Evolutionary conservation across 2,329 filamentous ascomycete species (phyloP), one percentile per base, ranked within the genome.

Genomic region (Erysiphe neolycopersici): DNA sequence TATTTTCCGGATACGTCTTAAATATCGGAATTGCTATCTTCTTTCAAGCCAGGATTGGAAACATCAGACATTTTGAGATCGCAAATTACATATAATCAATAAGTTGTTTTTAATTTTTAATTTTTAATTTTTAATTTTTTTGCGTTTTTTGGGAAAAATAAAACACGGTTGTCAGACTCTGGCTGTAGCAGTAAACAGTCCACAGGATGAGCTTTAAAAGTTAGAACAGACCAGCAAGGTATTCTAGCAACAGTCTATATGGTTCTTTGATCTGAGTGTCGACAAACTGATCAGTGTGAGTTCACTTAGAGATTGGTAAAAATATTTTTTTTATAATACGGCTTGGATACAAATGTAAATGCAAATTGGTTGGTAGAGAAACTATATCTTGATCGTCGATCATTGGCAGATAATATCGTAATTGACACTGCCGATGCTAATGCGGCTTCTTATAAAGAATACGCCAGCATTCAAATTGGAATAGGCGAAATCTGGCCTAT

Each of bases 201-300:
- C 39, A 41, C 39, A 41, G 29, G 19, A 32, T 41, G 39, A 31
- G 39, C 39, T 32, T n/a, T 41, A 30, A 33, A 31, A 5, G 39
- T 39, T 10, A 35, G 32, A 36, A 36, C 37, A 41, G 39, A 41
- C 39, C 39, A 32, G 39, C 39, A 18, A 33, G 22, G 26, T 31
- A 41, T 41, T 41, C 26, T 11, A 41, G 38, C 38, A 14, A 17
- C 31, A 41, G 38, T 41, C 38, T 31, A 41, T 17, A 41, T 11
- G n/a, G 38, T 41, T 29, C 18, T 41, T n/a, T 41, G 38, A 41
- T 41, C 38, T 41, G 26, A 29, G 38, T 41, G 38, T 41, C 8
- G 3, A 41, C 26, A n/a, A 41, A 41, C 39, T 41, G 39, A 41
- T 31, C 39, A 41, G 39, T 41, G 39, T 41, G 29, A 41, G n/a